phyloP scores from a whole-genome alignment of 768 basidiomycete species.

The Mrakia hoshinonis region DNA sequence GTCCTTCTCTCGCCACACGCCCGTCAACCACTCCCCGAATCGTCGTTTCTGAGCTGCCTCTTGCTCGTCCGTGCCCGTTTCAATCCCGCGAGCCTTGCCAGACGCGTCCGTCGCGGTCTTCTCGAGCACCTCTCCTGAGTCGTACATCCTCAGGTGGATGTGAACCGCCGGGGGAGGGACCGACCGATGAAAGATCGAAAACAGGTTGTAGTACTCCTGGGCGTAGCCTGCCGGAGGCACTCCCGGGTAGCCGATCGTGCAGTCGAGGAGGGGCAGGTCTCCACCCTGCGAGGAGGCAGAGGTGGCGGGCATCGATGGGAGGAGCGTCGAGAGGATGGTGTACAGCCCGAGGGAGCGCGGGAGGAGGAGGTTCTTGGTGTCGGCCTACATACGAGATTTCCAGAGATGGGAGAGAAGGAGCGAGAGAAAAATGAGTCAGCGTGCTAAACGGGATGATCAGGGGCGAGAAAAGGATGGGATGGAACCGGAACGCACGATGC shows the following conservation, averaged over 20 bases:
- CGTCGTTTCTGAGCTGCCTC: slow-evolving; percentile 39
- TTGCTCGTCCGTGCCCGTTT: slow-evolving; percentile 49
- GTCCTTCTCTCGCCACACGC: slow-evolving; percentile 81
- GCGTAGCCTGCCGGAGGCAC: slow-evolving; percentile 72
- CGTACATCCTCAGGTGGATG: slow-evolving; percentile 73
- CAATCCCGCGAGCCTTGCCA: not conserved
- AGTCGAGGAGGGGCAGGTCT: slow-evolving; percentile 65
- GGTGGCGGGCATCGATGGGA: not conserved
- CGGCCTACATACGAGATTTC: slow-evolving; percentile 54
- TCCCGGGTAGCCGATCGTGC: slow-evolving; percentile 86
- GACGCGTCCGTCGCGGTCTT: slow-evolving; percentile 32
- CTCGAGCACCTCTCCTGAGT: slow-evolving; percentile 36
- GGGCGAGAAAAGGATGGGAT: not conserved
- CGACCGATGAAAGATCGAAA: slow-evolving; percentile 74
- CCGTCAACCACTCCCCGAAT: slow-evolving; percentile 78
- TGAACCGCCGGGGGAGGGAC: slow-evolving; percentile 76
- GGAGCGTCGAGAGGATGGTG: slow-evolving; percentile 20
- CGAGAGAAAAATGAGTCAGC: not conserved
- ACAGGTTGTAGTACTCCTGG: slow-evolving; percentile 78
- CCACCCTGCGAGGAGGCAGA: not conserved
- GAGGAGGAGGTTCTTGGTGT: slow-evolving; percentile 70
- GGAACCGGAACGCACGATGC: slow-evolving; percentile 57
- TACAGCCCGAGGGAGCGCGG: slow-evolving; percentile 81
- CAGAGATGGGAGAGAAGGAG: not conserved
- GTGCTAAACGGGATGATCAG: not conserved